Evolutionary conservation across 2,329 filamentous ascomycete genomes (phyloP), one percentile per base, ranked within the genome.

Genomic region (Penicillium rolfsii): DNA sequence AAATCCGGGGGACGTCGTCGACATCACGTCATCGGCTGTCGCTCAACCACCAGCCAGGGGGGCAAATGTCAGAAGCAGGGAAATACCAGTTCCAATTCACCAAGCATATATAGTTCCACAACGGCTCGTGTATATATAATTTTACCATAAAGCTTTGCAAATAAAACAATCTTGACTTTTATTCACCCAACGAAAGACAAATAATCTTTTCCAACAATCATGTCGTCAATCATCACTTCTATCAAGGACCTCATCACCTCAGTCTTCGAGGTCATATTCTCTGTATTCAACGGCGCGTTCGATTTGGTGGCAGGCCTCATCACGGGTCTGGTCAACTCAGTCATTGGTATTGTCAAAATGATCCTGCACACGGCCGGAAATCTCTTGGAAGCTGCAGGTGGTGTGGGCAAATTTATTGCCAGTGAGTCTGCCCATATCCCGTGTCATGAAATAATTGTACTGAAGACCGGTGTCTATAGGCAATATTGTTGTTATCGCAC

Each of bases 251-350:
- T 67, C 14, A 30, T 67, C 8, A 11, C 36, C 11, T 64, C 65
- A 1, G 4, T 67, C 1, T 62, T 67, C n/a, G 65, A 67, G 57
- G 57, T 67, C 24, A 60, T 66, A 50, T 66, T 66, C 48, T 66
- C 65, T 4, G 49, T 61, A 2, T 49, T 62, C 24, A 48, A 55
- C 7, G 52, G 33, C 5, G 55, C 57, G 5, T 56, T 67, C 16
- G 50, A 63, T 57, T 30, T 46, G 4, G 50, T 58, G 1, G 49
- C 35, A 12, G 54, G 52, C 7, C 16, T 63, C 2, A 30, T 66
- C 41, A 22, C n/a, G 24, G 43, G 54, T 5, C 5, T 62, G 12
- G 28, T 60, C 50, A 14, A 52, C 5, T 62, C 59, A 24, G 38
- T 67, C 16, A 45, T 46, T n/a, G 56, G 55, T 1, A 55, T 58